phyloP scores from a whole-genome alignment of 2,329 filamentous ascomycete genomes.

The Clarireedia hainanense region DNA sequence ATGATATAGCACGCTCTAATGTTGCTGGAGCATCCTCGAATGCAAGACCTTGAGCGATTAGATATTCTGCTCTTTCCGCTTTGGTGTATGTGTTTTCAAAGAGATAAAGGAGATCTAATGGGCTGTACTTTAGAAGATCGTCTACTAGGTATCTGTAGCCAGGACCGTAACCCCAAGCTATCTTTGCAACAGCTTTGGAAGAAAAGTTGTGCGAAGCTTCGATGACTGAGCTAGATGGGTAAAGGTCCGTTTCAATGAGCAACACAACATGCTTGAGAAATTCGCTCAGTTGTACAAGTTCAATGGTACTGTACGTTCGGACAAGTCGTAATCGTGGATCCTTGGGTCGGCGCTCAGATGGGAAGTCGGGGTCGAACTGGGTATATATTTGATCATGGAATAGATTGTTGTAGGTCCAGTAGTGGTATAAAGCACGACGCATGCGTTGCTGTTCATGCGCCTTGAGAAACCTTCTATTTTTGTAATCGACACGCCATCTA shows the following conservation, averaged over 20 bases:
- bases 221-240: slow-evolving; percentile 25
- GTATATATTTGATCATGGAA: slow-evolving; percentile 27
- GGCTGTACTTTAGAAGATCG: slow-evolving; percentile 24
- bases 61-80: slow-evolving; percentile 20
- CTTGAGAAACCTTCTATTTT: slow-evolving; percentile 25
- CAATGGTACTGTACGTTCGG: slow-evolving; percentile 21
- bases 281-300: slow-evolving; percentile 26
- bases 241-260: slow-evolving; percentile 24
- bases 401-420: slow-evolving; percentile 27
- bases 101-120: slow-evolving; percentile 23
- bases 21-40: slow-evolving; percentile 24
- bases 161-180: slow-evolving; percentile 27
- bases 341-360: slow-evolving; percentile 15
- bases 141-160: slow-evolving; percentile 19
- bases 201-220: slow-evolving; percentile 23
- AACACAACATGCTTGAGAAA: slow-evolving; percentile 23
- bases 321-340: slow-evolving; percentile 25
- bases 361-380: slow-evolving; percentile 21
- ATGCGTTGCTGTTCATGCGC: slow-evolving; percentile 23
- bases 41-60: slow-evolving; percentile 18
- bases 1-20: slow-evolving; percentile 6
- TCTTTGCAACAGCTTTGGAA: slow-evolving; percentile 17
- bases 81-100: slow-evolving; percentile 26
- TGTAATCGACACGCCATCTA: slow-evolving; percentile 25
- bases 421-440: slow-evolving; percentile 25